Conservation (phyloP, 2,329 filamentous ascomycete species). For the Paracamarosporium sp. region DNA sequence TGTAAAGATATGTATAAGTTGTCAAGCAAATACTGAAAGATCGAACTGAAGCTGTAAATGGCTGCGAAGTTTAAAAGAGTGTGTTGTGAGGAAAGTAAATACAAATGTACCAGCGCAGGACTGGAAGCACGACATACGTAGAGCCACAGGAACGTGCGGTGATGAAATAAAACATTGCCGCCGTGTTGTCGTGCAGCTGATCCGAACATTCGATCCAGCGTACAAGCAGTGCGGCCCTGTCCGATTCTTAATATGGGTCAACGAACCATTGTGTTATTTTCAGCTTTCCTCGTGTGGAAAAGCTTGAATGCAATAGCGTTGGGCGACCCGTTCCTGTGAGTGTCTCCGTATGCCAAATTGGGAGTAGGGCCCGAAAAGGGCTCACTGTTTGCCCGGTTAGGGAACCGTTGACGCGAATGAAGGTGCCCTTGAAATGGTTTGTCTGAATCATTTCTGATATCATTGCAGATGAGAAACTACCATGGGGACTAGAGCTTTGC, state of each 20-base stretch:
- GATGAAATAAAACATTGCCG: background rate
- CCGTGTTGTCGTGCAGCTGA: background rate
- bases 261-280: background rate
- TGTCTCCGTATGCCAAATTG: background rate
- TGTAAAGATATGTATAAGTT: background rate
- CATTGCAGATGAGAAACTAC: background rate
- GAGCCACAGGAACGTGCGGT: conserved; percentile 2
- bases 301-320: background rate
- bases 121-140: background rate
- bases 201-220: background rate
- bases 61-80: background rate
- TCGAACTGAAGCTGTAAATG: background rate
- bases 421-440: background rate
- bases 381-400: background rate
- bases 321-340: background rate
- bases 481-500: background rate
- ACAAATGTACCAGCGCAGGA: background rate
- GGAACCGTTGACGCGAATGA: background rate
- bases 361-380: background rate
- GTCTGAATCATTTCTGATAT: background rate
- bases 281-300: conserved; percentile 6
- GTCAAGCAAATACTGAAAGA: background rate
- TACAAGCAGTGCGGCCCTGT: conserved; percentile 2
- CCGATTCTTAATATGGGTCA: background rate
- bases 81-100: background rate